phyloP scores from a whole-genome alignment of 1,284 basidiomycete genomes.

The Bondarzewia mesenterica region DNA sequence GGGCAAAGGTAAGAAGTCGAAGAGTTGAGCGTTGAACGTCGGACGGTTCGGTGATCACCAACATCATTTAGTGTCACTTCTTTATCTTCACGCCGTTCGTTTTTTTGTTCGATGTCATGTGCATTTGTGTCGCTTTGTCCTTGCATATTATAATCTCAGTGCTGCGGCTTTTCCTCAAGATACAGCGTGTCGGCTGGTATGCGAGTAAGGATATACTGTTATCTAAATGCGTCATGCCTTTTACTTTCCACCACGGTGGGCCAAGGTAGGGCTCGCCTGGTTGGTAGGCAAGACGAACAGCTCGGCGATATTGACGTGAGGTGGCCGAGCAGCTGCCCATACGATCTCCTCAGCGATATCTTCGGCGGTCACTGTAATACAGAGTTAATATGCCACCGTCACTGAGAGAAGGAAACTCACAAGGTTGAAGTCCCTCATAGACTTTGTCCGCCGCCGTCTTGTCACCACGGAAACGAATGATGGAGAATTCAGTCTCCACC shows the following conservation, averaged over 20 bases:
- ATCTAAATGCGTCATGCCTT: background rate
- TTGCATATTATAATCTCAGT: background rate
- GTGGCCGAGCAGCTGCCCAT: slow-evolving; percentile 84
- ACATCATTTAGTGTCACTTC: too few species aligned
- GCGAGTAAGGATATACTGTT: background rate
- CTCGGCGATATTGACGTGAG: slow-evolving; percentile 83
- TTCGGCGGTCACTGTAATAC: slow-evolving; percentile 55
- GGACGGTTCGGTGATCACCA: background rate
- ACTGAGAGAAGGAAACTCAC: slow-evolving; percentile 34
- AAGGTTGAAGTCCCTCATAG: slow-evolving; percentile 79
- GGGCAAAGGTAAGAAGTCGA: slow-evolving; percentile 35
- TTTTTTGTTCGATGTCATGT: background rate
- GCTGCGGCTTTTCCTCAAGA: background rate
- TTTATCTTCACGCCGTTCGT: too few species aligned
- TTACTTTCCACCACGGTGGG: slow-evolving; percentile 39
- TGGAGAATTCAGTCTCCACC: slow-evolving; percentile 90
- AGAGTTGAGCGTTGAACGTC: slow-evolving; percentile 16
- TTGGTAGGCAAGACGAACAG: slow-evolving; percentile 74
- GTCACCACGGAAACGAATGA: slow-evolving; percentile 85
- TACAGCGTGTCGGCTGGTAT: slow-evolving; percentile 2
- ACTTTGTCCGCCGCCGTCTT: slow-evolving; percentile 75
- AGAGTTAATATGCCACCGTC: slow-evolving; percentile 1
- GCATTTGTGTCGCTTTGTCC: background rate
- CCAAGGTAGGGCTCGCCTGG: slow-evolving; percentile 67
- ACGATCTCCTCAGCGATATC: slow-evolving; percentile 98